Evolutionary conservation across 2,329 filamentous ascomycete species (phyloP).

Genomic region (Aschersonia sp.): DNA sequence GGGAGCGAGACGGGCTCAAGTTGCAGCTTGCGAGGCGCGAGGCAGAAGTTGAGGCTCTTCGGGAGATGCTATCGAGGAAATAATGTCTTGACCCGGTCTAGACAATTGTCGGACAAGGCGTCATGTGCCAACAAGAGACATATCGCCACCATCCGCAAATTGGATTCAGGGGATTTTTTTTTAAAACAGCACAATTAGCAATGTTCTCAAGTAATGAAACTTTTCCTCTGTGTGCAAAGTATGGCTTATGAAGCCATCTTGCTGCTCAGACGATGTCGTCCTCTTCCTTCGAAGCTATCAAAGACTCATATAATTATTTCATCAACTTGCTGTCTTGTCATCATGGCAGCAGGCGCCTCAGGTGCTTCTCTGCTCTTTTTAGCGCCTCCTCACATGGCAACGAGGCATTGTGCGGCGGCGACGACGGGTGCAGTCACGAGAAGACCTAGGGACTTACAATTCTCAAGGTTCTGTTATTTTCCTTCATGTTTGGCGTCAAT

Average conservation of each 20-base stretch:
- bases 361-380: background rate
- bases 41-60: slow-evolving; percentile 47
- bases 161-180: background rate
- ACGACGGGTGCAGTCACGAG: background rate
- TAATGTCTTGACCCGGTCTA: slow-evolving; percentile 3
- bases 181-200: background rate
- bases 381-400: background rate
- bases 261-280: slow-evolving; percentile 16
- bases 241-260: background rate
- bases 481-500: no score
- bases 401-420: background rate
- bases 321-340: slow-evolving; percentile 11
- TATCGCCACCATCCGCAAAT: background rate
- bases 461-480: background rate
- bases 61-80: slow-evolving; percentile 28
- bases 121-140: background rate
- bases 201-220: background rate
- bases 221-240: background rate
- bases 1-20: slow-evolving; percentile 48
- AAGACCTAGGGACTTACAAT: background rate
- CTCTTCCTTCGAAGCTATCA: slow-evolving; percentile 6
- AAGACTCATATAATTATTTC: background rate
- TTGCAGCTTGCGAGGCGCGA: slow-evolving; percentile 49
- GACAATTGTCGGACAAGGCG: background rate
- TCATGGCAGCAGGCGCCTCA: slow-evolving; percentile 3